Evolutionary conservation across 192 early-diverging fungal species (phyloP).

Genomic region (Funneliformis geosporum): DNA sequence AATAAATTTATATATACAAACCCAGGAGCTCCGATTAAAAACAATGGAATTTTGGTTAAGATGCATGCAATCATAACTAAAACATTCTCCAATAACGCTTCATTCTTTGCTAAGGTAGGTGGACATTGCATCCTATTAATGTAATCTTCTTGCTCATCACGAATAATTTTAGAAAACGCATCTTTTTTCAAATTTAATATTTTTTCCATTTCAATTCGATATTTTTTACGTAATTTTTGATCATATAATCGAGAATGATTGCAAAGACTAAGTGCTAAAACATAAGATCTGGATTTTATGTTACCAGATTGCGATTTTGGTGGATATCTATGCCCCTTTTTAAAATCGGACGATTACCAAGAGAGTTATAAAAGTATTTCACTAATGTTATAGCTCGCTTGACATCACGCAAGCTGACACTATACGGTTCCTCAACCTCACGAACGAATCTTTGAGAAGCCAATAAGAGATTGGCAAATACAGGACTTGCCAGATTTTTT

Average conservation of each 20-base stretch:
- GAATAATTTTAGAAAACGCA: not conserved
- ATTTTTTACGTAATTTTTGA: not conserved
- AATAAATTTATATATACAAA: not conserved
- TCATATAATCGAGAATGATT: not conserved
- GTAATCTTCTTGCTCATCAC: constrained; percentile 8
- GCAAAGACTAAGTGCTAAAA: constrained; percentile 13
- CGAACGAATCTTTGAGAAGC: constrained; percentile 14
- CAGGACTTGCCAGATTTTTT: not conserved
- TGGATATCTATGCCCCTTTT: not conserved
- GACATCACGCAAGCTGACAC: constrained; percentile 31
- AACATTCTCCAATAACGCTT: not conserved
- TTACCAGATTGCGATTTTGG: too few species aligned
- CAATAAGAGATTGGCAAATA: constrained; percentile 8
- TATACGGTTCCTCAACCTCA: constrained; percentile 7
- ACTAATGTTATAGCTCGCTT: constrained; percentile 3
- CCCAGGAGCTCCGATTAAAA: constrained; percentile 30
- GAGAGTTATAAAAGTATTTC: not conserved
- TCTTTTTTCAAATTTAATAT: not conserved
- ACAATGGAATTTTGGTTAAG: constrained; percentile 6
- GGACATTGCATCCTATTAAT: not conserved
- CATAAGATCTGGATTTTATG: not conserved
- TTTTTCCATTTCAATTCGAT: not conserved
- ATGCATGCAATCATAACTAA: not conserved
- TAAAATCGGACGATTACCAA: not conserved
- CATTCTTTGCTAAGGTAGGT: not conserved